Base-by-base conservation (phyloP, 192 early-diverging fungal species). In the Podila epicladia region DNA sequence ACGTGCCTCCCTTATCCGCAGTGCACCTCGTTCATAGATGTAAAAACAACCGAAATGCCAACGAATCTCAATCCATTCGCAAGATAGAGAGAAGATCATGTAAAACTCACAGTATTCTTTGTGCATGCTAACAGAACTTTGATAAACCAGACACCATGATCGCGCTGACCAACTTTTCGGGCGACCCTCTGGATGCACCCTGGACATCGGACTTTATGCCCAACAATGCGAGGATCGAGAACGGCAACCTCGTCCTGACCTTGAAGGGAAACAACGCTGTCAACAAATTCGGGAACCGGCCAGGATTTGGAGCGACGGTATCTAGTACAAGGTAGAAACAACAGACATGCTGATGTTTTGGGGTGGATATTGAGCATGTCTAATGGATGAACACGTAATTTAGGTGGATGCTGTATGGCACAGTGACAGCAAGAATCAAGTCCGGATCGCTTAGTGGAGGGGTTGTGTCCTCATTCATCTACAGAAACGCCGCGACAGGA, bases 391-490 rank as follows among this genome's bases (percentile, higher is more conserved):
- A 22, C 19, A 1, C 26, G 3, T 20, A 35, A 19, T 67, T 20
- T 74, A 78, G 82, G 28, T 74, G 73, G 76, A 84, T 84, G 76
- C 55, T 72, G 1, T 84, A 84, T 26, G 83, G 83, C 50, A 80
- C 75, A 1, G 77, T 84, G 1, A 49, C 83, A 12, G 76, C 83
- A 20, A 79, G 83, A 31, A 80, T 84, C 67, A 79, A 75, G 32
- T 60, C 70, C 35, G 83, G 72, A 15, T 84, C 83, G 0, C 67
- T 74, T 12, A 77, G 86, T n/a, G 82, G 85, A 17, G 90, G 85
- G 4, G 82, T 87, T n/a, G 85, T 88, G 6, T 82, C 86, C 0
- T 83, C 87, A 4, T 84, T 91, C 59, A 83, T 91, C 58, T 82
- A 84, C 48, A 82, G 82, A 11, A 86, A 78, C 7, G 61, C 76